Conservation (phyloP, 106 monocot species). For the Amphibolis antarctica region DNA sequence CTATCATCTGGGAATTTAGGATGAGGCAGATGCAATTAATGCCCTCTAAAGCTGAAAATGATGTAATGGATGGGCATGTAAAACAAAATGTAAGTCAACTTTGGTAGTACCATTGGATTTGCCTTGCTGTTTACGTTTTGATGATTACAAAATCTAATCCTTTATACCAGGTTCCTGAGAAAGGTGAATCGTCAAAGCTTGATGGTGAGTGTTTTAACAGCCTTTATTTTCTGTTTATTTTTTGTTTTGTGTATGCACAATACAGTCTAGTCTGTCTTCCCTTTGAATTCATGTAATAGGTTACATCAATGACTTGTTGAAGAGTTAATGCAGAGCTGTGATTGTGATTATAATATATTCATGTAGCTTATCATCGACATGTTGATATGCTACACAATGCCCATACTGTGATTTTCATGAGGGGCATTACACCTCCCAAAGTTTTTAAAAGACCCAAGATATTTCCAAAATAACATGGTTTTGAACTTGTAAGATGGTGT, state of each 20-base stretch:
- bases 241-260: neutral
- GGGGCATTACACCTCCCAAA: too few species aligned
- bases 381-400: too few species aligned
- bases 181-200: neutral
- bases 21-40: constrained; percentile 23
- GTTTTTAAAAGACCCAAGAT: too few species aligned
- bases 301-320: neutral
- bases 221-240: neutral
- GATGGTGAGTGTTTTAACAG: constrained; percentile 4
- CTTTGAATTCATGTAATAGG: neutral
- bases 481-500: too few species aligned
- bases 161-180: constrained; percentile 1
- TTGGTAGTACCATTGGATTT: neutral
- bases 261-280: neutral
- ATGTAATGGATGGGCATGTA: constrained; percentile 4
- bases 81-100: constrained; percentile 10
- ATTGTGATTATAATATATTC: too few species aligned
- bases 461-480: too few species aligned
- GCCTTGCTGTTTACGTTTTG: neutral
- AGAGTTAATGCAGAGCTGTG: neutral
- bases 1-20: constrained; percentile 11
- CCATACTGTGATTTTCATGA: too few species aligned
- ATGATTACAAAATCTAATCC: neutral
- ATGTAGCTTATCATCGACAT: too few species aligned
- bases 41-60: constrained; percentile 20